Evolutionary conservation across 495 filamentous ascomycete species (phyloP).

Genomic region (Daldinia childiae): DNA sequence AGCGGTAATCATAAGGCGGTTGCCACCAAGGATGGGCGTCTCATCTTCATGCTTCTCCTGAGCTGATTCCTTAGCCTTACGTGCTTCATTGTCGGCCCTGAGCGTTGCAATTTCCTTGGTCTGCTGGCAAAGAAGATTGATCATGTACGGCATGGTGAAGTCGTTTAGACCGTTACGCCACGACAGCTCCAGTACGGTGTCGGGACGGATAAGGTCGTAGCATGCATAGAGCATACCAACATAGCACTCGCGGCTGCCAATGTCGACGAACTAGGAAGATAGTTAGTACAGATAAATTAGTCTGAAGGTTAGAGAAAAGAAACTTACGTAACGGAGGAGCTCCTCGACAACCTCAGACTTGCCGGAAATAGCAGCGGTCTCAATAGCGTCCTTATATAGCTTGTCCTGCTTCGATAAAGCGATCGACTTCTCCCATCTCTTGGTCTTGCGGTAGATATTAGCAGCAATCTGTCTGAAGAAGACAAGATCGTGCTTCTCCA

Average conservation of each 20-base stretch:
- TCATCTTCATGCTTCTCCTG: conserved; percentile 91
- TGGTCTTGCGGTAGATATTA: conserved; percentile 99
- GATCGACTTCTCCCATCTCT: conserved; percentile 99
- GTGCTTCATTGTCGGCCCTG: conserved; percentile 97
- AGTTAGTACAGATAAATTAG: conserved; percentile 42
- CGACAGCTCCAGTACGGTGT: conserved; percentile 92
- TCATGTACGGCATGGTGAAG: conserved; percentile 99
- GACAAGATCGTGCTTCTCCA: conserved; percentile 96
- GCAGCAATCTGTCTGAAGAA: conserved; percentile 99
- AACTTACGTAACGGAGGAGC: conserved; percentile 92
- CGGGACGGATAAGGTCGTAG: conserved; percentile 94
- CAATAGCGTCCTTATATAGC: conserved; percentile 99
- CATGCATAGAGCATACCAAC: conserved; percentile 99
- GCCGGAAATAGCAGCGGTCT: conserved; percentile 94
- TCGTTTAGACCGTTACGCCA: conserved; percentile 96
- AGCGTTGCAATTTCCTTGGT: conserved; percentile 82
- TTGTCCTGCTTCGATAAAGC: conserved; percentile 98
- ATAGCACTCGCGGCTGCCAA: conserved; percentile 98
- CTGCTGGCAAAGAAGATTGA: conserved; percentile 94
- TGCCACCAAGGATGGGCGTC: conserved; percentile 90
- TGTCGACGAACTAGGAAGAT: conserved; percentile 88
- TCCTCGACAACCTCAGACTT: conserved; percentile 95
- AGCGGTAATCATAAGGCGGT: conserved; percentile 97
- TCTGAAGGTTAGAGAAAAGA: conserved; percentile 8
- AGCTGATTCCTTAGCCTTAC: conserved; percentile 86